Evolutionary conservation across 202 grass and related monocot species (phyloP), one percentile per base, ranked within the genome.

Genomic region (Bolboschoenoplectus hybrid): DNA sequence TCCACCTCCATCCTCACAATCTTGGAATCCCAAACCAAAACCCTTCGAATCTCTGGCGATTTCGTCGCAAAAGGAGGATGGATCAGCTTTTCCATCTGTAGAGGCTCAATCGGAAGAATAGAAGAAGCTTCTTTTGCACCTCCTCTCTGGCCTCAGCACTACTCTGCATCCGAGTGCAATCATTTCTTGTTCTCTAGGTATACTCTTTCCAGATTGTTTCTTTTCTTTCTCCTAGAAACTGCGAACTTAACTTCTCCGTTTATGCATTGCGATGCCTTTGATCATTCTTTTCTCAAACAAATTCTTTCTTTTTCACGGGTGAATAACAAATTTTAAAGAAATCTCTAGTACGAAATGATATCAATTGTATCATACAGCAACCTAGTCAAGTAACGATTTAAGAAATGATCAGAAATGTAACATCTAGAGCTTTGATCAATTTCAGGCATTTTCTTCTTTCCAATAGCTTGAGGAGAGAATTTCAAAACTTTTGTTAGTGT

Each of bases 141-240:
- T 26, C 58, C 10, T 81, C 26, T 45, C 61, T 47, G 32, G 17
- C 38, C 64, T 82, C 79, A 61, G 36, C n/a, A 9, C 5, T 58
- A 68, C 62, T 83, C 62, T 9, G 64, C 61, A 83, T 69, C 62
- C 47, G 7, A 68, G 63, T 83, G 46, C 81, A 83, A 83, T 83
- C n/a, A 68, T 52, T 9, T 77, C 67, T 70, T 38, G 1, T 53
- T 68, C 72, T 69, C 20, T n/a, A 68, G 81, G 81, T 83, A 83
- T 35, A 66, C 19, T 49, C 38, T 65, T 26, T 82, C 20, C 45
- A 83, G 34, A 67, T 46, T 52, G 12, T 50, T 78, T 66, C 62
- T 65, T 66, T 36, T 6, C 20, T 66, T 13, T 39, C 26, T 66
- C 17, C 35, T 19, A 14, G n/a, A n/a, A 60, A 39, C 34, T 14